Evolutionary conservation across 1,284 basidiomycete species (phyloP), one percentile per base, ranked within the genome.

Genomic region (Bondarzewia mesenterica): DNA sequence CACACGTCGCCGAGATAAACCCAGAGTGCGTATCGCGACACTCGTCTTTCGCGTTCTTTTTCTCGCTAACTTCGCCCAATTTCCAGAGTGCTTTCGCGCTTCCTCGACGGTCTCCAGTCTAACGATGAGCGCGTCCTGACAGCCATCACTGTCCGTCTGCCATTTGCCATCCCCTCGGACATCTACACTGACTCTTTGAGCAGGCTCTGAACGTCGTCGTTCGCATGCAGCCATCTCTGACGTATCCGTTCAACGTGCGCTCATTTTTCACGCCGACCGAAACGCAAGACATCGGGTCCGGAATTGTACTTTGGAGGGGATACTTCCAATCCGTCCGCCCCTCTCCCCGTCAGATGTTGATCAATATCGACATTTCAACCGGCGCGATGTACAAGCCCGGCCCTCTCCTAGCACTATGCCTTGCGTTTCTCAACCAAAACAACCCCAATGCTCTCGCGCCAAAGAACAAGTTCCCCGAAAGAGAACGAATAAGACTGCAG

Each of bases 351-450:
- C 71, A 70, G 14, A 78, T 88, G 69, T 63, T 88, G 38, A 77
- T 89, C 59, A 89, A 89, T 54, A 74, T 89, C 52, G 87, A 89
- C 54, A 85, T 88, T 50, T 79, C 80, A 2, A 87, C 87, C 0
- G 85, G 79, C 1, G 74, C 78, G 0, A 87, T 89, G 84, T 89
- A 83, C 62, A 79, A 80, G 59, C 57, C 71, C 0, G 74, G 75
- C 0, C 54, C 62, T 0, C 59, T 79, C 4, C 58, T 86, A 42
- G 60, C 67, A 22, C 63, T 87, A 2, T 82, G 81, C 54, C 63
- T 81, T 2, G 78, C 82, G 21, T 77, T 75, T 58, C 50, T 86
- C 27, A 65, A 68, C 1, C 58, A 47, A 42, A 10, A 18, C n/a
- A 62, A 77, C 10, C 66, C 74, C 3, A 60, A 64, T 12, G 50